Evolutionary conservation across 768 basidiomycete species (phyloP), one percentile per base, ranked within the genome.

Genomic region (Solioccasus polychromus): DNA sequence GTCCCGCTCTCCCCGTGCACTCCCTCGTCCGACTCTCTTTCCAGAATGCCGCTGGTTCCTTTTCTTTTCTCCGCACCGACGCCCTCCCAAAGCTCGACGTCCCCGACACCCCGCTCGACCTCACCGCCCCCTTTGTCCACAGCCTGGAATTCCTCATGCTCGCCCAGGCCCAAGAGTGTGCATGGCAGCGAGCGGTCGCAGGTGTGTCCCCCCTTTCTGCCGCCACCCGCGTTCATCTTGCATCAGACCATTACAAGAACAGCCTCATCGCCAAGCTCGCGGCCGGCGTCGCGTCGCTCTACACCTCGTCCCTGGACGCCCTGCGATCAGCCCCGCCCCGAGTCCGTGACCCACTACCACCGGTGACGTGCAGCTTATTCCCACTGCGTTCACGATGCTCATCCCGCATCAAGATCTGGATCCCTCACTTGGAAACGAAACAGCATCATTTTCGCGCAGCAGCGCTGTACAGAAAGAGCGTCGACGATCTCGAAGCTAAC

Each of bases 131-230:
- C 0, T 83, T 86, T 54, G 57, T 89, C 19, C 72, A 71, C 37
- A 74, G 80, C 22, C 60, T 96, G 34, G 81, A 89, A 59, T 78
- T 68, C 52, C 75, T 97, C 44, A 85, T 92, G 80, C 75, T 94
- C 5, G 92, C 92, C 1, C 92, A 97, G 65, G 94, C 93, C 1
- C 95, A 98, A 55, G 96, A 99, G 68, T 95, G 91, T 60, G 91
- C 83, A 32, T 98, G 94, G 94, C 93, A 95, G 61, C 79, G 86
- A 53, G 93, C 93, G 14, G 84, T 86, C 59, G 68, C 89, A 47
- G 88, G 92, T 91, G 55, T 55, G 61, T 55, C 32, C 7, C 11
- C 11, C 14, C 8, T 9, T 15, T 31, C 14, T 31, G n/a, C 32
- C 31, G 7, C 32, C n/a, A 5, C 20, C 19, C 38, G 39, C 32